These are phyloP conservation scores for Pseudognaphalium luteoalbum DNA, from an alignment of 129 eudicot genomes.

Conservation along the genomic window DNA sequence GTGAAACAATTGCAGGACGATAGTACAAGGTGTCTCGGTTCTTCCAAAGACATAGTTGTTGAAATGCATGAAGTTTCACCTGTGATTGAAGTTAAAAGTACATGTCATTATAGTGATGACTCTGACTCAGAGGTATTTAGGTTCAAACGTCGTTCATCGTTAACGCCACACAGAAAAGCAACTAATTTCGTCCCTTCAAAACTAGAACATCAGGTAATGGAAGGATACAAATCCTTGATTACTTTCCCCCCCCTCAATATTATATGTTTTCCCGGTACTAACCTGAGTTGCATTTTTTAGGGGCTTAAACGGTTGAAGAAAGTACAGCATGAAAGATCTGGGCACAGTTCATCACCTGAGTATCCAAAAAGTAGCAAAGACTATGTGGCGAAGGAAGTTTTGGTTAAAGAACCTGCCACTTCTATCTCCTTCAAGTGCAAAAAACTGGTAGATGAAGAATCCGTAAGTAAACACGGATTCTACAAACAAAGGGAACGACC, in stretches of 20 bases:
- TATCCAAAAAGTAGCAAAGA: constrained; percentile 27
- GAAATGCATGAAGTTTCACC: constrained; percentile 32
- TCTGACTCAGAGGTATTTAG: constrained; percentile 93
- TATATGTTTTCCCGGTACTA: not conserved
- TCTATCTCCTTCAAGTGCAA: constrained; percentile 57
- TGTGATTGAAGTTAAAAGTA: constrained; percentile 27
- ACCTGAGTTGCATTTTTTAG: constrained; percentile 34
- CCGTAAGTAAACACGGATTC: constrained; percentile 33
- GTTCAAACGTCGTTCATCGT: constrained; percentile 79
- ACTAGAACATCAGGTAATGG: constrained; percentile 58
- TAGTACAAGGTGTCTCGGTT: constrained; percentile 3
- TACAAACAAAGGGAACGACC: constrained; percentile 43
- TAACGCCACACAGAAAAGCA: constrained; percentile 45
- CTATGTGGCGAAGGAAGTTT: constrained; percentile 30
- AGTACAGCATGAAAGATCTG: constrained; percentile 45
- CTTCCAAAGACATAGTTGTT: constrained; percentile 32
- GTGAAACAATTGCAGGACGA: constrained; percentile 31
- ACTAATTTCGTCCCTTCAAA: constrained; percentile 32
- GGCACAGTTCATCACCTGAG: constrained; percentile 37
- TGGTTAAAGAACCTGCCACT: constrained; percentile 25
- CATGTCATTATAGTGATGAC: constrained; percentile 64
- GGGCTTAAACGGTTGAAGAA: constrained; percentile 84
- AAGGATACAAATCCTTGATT: not conserved
- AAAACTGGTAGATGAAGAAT: constrained; percentile 41
- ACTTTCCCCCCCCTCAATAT: not conserved